Evolutionary conservation across 2,329 filamentous ascomycete species (phyloP).

Genomic region (Sphaerulina vaccinii): DNA sequence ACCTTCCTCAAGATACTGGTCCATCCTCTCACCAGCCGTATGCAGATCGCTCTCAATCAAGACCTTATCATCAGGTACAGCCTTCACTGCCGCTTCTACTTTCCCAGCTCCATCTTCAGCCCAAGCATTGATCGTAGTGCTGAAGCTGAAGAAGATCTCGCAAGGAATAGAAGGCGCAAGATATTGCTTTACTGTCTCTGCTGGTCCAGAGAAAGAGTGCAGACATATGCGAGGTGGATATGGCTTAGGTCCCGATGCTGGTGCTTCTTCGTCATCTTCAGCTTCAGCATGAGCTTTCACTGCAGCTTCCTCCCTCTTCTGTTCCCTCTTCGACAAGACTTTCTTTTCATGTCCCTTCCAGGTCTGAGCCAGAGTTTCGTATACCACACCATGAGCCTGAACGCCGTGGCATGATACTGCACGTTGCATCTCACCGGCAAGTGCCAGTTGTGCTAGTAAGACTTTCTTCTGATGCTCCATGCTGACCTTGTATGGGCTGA

Average conservation of each 20-base stretch:
- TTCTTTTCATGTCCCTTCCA: slow-evolving; percentile 71
- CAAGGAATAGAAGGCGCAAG: slow-evolving; percentile 69
- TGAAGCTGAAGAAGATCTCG: slow-evolving; percentile 85
- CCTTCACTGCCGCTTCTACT: slow-evolving; percentile 65
- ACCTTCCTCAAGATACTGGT: slow-evolving; percentile 70
- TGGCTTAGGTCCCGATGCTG: slow-evolving; percentile 48
- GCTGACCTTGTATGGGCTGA: slow-evolving; percentile 67
- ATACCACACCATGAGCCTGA: slow-evolving; percentile 70
- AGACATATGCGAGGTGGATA: slow-evolving; percentile 89
- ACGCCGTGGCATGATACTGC: slow-evolving; percentile 72
- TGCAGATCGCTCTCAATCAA: slow-evolving; percentile 91
- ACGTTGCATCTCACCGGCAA: slow-evolving; percentile 66
- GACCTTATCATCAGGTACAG: slow-evolving; percentile 73
- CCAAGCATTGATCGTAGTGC: slow-evolving; percentile 70
- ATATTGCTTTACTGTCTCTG: slow-evolving; percentile 76
- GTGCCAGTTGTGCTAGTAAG: slow-evolving; percentile 64
- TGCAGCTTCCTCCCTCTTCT: slow-evolving; percentile 31
- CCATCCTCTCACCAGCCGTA: slow-evolving; percentile 77
- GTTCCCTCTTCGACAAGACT: slow-evolving; percentile 60
- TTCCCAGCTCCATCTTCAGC: slow-evolving; percentile 46
- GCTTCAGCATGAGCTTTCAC: slow-evolving; percentile 16
- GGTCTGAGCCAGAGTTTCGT: slow-evolving; percentile 61
- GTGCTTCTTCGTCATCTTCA: slow-evolving; percentile 16
- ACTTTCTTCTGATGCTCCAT: slow-evolving; percentile 68
- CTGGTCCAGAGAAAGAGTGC: slow-evolving; percentile 84